Evolutionary conservation across 2,329 filamentous ascomycete species (phyloP), one percentile per base, ranked within the genome.

Genomic region (Aspergillus sp.): DNA sequence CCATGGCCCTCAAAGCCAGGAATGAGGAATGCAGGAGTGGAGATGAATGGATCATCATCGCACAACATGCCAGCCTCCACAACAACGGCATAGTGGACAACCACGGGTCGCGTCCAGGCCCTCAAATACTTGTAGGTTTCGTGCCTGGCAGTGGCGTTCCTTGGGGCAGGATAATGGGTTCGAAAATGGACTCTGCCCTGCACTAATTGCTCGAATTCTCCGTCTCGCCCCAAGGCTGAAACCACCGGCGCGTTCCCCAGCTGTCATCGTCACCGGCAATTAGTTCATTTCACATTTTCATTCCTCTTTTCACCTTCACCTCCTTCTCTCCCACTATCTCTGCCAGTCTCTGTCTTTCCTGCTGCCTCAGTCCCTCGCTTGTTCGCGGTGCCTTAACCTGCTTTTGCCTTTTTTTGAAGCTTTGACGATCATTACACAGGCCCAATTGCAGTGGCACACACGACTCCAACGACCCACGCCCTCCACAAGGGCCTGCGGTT

Each of bases 401-500:
- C 24, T 9, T 48, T 36, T 22, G n/a, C 9, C 43, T 11, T 17
- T n/a, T 36, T 51, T 34, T 20, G 24, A 30, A 26, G 18, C 26
- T 38, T 41, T 39, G 53, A 20, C 53, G 47, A 55, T 55, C 45
- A 3, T 34, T 36, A 36, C 22, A 45, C 26, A 43, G 17, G 26
- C 26, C 41, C 47, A 55, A 55, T 55, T 48, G 36, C 44, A 48
- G 44, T 26, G 24, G 34, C 30, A 24, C 42, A n/a, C 22, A 13
- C 39, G 47, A 38, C 53, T 55, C 47, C 45, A 55, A 42, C 53
- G 53, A 55, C 53, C 45, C 53, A 48, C 53, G 36, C 47, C 45
- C 53, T 55, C 53, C 53, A 50, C 53, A 44, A 5, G 47, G 26
- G 39, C 13, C 47, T 39, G 39, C 45, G 38, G 36, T 42, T 43